These are phyloP conservation scores for Phytophthora melonis DNA, from an alignment of 352 stramenopile genomes.

Conservation along the genomic window DNA sequence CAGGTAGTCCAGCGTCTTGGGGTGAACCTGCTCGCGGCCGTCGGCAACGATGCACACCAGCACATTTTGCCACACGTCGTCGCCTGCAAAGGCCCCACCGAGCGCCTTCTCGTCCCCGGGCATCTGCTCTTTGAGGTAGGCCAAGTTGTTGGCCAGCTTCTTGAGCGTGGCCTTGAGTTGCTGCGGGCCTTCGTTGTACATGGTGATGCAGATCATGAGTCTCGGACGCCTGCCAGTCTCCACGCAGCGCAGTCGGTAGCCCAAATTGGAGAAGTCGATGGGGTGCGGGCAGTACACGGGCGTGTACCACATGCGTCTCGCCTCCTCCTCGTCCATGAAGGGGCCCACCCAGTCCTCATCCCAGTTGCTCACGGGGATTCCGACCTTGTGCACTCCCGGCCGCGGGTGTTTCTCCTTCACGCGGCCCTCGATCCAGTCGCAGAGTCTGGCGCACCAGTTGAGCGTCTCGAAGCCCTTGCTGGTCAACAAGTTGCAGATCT, in stretches of 20 bases:
- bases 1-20: conserved; percentile 88
- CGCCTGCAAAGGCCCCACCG: conserved; percentile 55
- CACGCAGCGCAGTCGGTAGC: conserved; percentile 82
- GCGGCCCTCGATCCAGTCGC: conserved; percentile 89
- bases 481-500: conserved; percentile 88
- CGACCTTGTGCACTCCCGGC: conserved; percentile 82
- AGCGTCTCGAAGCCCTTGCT: conserved; percentile 89
- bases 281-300: conserved; percentile 76
- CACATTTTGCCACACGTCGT: conserved; percentile 86
- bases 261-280: conserved; percentile 80
- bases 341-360: conserved; percentile 83
- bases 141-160: conserved; percentile 87
- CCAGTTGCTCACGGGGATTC: conserved; percentile 71
- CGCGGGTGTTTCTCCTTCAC: conserved; percentile 77
- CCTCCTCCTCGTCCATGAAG: conserved; percentile 79
- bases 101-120: conserved; percentile 45
- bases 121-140: conserved; percentile 68
- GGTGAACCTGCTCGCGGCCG: conserved; percentile 74
- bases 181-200: conserved; percentile 83
- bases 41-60: conserved; percentile 85
- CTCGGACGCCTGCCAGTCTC: conserved; percentile 73
- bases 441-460: conserved; percentile 85
- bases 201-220: conserved; percentile 90
- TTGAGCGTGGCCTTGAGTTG: conserved; percentile 79
- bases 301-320: conserved; percentile 83